Base-by-base conservation (phyloP, 108 stramenopile species). In the Fragilaria crotonensis region DNA sequence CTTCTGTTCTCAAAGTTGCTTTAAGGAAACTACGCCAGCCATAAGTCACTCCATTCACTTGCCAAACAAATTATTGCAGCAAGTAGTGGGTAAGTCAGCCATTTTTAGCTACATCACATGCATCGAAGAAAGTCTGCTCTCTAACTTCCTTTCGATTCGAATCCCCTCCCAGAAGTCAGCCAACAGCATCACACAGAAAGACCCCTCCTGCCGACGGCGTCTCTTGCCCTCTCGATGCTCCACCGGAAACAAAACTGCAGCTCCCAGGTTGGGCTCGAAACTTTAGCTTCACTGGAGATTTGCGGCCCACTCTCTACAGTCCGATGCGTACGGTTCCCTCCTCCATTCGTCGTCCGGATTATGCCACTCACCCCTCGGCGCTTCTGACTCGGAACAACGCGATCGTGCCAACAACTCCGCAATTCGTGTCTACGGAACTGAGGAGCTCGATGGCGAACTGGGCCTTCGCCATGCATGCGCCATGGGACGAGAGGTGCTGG, bases 401-500 rank as follows among this genome's bases (percentile, higher is more conserved):
- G 89, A 94, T 62, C 68, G 78, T 27, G 54, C 77, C 25, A 70
- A 63, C 51, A 82, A 82, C 60, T 83, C 75, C 50, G 68, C 48
- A 50, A 85, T 92, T 57, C 82, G 86, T n/a, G 72, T 83, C 5
- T 95, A 95, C 49, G 80, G 81, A 0, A 48, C 69, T 17, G 71
- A 94, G 7, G 96, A 98, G 54, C 67, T 98, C 56, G 91, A 81
- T 30, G 93, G 71, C 18, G 96, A 87, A 31, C 66, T 70, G 54
- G 84, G 84, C 45, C 60, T 99, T 63, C 77, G 95, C 5, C 88
- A 90, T 52, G 93, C 96, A 7, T 94, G 96, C 58, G 50, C 41
- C 25, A 91, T 98, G 78, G 97, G 95, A 54, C 78, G 97, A 27
- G 95, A 99, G 62, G 96, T 99, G 7, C 72, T 99, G 47, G 96